phyloP scores from a whole-genome alignment of 169 alveolate species.

The Cyclospora cayetanensis region DNA sequence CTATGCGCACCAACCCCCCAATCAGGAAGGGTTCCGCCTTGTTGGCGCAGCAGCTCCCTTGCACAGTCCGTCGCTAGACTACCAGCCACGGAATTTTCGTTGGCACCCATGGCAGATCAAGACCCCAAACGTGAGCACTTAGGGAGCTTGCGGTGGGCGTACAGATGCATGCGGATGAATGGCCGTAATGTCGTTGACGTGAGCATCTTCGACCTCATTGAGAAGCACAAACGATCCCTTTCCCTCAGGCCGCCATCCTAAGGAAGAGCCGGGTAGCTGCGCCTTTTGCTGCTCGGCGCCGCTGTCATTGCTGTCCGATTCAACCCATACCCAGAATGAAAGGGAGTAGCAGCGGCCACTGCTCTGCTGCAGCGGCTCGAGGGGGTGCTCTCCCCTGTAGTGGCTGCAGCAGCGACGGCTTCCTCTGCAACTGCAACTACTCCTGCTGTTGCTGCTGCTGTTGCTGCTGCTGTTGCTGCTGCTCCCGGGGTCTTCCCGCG shows the following conservation, averaged over 20 bases:
- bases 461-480: background rate
- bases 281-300: background rate
- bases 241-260: background rate
- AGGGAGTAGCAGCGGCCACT: slow-evolving; percentile 25
- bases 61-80: too few species aligned
- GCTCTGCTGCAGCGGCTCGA: background rate
- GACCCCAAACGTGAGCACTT: background rate
- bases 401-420: background rate
- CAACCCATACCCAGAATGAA: slow-evolving; percentile 41
- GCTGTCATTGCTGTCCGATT: background rate
- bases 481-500: background rate
- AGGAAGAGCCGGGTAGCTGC: background rate
- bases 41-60: too few species aligned
- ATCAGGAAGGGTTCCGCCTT: background rate
- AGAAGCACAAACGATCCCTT: background rate
- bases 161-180: slow-evolving; percentile 17
- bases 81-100: too few species aligned
- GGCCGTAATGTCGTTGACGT: slow-evolving; percentile 41
- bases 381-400: background rate
- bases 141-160: background rate
- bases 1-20: background rate
- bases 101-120: background rate
- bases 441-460: background rate
- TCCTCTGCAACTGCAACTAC: background rate
- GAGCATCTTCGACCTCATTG: background rate